phyloP scores from a whole-genome alignment of 331 rosid genomes.

The Stylosanthes scabra region DNA sequence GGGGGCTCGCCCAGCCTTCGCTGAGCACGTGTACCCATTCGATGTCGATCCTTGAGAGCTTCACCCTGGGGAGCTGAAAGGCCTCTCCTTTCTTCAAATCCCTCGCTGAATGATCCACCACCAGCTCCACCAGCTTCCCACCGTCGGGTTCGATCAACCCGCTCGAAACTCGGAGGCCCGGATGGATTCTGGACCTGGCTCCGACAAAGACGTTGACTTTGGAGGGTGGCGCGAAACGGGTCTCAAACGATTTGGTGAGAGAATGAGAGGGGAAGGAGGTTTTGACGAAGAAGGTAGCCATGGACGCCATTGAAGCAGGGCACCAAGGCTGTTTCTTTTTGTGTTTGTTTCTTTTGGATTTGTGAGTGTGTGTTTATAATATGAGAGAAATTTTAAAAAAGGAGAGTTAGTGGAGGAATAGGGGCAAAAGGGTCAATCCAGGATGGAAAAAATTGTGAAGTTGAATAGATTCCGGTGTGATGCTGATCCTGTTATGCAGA shows the following conservation, averaged over 20 bases:
- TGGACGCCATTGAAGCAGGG: constrained; percentile 86
- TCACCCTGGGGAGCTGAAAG: constrained; percentile 63
- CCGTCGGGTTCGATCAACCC: constrained; percentile 93
- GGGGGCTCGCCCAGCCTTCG: constrained; percentile 99
- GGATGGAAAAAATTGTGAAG: background rate
- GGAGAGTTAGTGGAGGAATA: constrained; percentile 37
- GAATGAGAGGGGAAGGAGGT: constrained; percentile 52
- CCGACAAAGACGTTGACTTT: constrained; percentile 41
- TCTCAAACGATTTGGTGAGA: constrained; percentile 34
- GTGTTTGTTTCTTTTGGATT: background rate
- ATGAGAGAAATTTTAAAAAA: constrained; percentile 7
- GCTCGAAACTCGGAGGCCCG: constrained; percentile 58
- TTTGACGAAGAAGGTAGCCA: constrained; percentile 66
- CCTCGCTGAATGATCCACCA: constrained; percentile 59
- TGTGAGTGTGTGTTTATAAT: background rate
- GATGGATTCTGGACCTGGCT: constrained; percentile 30
- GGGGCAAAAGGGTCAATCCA: constrained; percentile 41
- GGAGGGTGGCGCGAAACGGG: constrained; percentile 57
- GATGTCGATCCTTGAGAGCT: constrained; percentile 74
- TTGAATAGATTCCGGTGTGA: constrained; percentile 6
- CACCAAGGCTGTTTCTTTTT: constrained; percentile 6
- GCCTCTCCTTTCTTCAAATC: constrained; percentile 71
- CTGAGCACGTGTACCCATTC: constrained; percentile 95
- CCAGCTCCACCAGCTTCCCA: constrained; percentile 83
- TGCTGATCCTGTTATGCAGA: constrained; percentile 30